Base-by-base conservation (phyloP, 441 rosid species). In the Aleurites moluccanus region DNA sequence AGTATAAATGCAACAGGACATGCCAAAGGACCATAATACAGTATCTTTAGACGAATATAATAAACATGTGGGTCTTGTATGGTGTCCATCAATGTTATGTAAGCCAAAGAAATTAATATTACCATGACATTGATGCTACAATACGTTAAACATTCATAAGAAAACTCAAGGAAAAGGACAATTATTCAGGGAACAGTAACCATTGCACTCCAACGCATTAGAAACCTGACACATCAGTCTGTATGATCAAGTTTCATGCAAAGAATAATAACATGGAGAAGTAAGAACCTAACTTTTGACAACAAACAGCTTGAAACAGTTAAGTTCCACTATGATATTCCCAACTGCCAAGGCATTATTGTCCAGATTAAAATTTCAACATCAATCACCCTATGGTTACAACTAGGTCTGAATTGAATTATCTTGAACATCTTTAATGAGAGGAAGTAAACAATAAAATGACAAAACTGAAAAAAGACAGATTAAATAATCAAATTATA, bases 131-230 rank as follows among this genome's bases (percentile, higher is more conserved):
- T 27, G 3, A 62, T 25, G 30, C 44, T 40, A 49, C n/a, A 52
- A 27, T 35, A 69, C 33, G 10, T 25, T 27, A 18, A 62, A 52
- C 63, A 69, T 28, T 69, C 64, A 62, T 23, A 69, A 4, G 50
- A 61, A 49, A 50, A 67, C 67, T 47, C 16, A 63, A 60, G 33
- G 67, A 33, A 56, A 45, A 75, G 50, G 38, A 53, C 35, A 69
- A 64, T 13, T 21, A 47, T 47, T 21, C 20, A 61, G 23, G 2
- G 14, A 40, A 9, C 21, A 38, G 38, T 6, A 56, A 57, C 1
- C 16, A 40, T 7, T 64, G 15, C 72, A 30, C 42, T 67, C 3
- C 40, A 10, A 57, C 59, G 61, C 23, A 50, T 59, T 10, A 60
- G 35, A 62, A 69, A 9, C 62, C 33, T 75, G 62, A 66, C 42